A percentile compares a stretch with the other conserved stretches of the same genome.
phyloP scores from a whole-genome alignment of 768 basidiomycete species.

The Floccularia luteovirens region DNA sequence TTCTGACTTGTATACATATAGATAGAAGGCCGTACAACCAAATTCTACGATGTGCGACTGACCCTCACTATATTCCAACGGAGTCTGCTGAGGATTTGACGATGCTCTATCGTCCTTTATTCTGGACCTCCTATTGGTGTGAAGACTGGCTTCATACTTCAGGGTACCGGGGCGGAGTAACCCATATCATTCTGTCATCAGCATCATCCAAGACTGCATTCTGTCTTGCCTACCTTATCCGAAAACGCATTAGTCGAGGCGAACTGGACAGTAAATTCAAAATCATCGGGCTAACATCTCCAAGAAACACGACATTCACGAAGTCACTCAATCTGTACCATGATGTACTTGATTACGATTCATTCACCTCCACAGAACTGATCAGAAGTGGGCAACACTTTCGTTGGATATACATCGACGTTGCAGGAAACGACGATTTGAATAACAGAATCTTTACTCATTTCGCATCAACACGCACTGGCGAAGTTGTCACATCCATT shows the following conservation, averaged over 20 bases:
- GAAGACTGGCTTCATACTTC: constrained; percentile 59
- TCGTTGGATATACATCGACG: constrained; percentile 55
- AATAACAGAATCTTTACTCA: constrained; percentile 36
- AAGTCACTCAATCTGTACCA: constrained; percentile 46
- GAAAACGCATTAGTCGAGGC: constrained; percentile 30
- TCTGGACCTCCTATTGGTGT: constrained; percentile 73
- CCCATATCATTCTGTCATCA: constrained; percentile 51
- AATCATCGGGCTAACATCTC: constrained; percentile 57
- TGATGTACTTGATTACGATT: constrained; percentile 48
- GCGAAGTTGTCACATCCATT: constrained; percentile 30
- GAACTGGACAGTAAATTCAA: constrained; percentile 18
- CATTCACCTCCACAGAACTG: constrained; percentile 22
- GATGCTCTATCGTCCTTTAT: constrained; percentile 67
- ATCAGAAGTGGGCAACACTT: constrained; percentile 18
- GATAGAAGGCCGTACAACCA: constrained; percentile 68
- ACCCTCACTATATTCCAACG: constrained; percentile 45
- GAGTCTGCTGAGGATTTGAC: constrained; percentile 48
- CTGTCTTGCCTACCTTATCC: constrained; percentile 54
- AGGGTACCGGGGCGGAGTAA: constrained; percentile 39
- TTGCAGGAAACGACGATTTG: constrained; percentile 48
- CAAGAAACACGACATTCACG: constrained; percentile 47
- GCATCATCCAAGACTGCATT: constrained; percentile 72
- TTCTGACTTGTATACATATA: constrained; percentile 5
- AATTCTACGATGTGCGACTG: constrained; percentile 48
- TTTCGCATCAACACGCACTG: constrained; percentile 29